Conservation (phyloP, 73 alveolate genomes). For the Loxodes magnus region DNA sequence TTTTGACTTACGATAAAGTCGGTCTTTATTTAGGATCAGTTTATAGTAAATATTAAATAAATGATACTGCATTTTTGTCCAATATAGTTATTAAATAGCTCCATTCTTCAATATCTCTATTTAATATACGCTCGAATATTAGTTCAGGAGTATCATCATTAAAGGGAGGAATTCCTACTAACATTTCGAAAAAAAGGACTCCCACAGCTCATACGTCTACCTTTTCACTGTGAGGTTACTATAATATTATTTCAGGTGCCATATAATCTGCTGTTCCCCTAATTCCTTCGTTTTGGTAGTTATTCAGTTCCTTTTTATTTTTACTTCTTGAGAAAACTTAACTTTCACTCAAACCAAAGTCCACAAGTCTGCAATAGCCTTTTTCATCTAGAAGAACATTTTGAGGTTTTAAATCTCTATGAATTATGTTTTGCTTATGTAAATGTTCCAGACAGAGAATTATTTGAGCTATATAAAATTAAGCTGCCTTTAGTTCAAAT, state of each 20-base stretch:
- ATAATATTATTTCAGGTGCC: conserved; percentile 9
- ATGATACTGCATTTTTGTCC: no score
- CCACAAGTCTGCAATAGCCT: conserved; percentile 9
- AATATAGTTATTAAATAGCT: no score
- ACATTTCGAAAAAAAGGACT: conserved; percentile 3
- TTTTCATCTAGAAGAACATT: background rate
- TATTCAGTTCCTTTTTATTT: no score
- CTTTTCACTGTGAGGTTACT: background rate
- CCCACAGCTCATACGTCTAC: conserved; percentile 5
- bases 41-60: no score
- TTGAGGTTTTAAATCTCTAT: conserved; percentile 76
- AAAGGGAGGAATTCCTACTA: conserved; percentile 12
- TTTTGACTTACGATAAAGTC: no score
- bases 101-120: background rate
- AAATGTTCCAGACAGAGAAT: conserved; percentile 51
- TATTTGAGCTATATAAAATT: conserved; percentile 58
- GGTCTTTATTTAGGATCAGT: no score
- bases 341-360: conserved; percentile 30
- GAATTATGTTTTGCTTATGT: conserved; percentile 56
- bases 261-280: conserved; percentile 13
- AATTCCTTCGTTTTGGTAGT: background rate
- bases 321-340: no score
- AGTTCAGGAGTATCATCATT: background rate
- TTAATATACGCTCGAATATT: background rate
- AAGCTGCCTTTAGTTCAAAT: conserved; percentile 51